Conservation (phyloP, 148 eudicot genomes). For the Persicaria tinctoria region DNA sequence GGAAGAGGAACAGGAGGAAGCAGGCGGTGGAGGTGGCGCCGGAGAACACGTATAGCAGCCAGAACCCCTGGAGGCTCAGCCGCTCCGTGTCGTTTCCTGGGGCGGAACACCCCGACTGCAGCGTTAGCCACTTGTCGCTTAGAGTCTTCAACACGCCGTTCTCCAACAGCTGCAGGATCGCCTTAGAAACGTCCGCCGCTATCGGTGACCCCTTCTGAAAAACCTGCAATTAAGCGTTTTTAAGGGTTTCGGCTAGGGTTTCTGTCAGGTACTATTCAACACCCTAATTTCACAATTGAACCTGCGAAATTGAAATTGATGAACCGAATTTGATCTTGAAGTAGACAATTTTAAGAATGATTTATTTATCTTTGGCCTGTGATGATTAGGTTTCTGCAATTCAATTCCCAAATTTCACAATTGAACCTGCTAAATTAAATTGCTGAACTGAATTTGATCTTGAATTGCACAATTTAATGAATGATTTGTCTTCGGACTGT, state of each 20-base stretch:
- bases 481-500: too few species aligned
- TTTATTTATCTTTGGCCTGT: too few species aligned
- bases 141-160: constrained; percentile 25
- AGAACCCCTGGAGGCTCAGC: constrained; percentile 23
- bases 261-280: too few species aligned
- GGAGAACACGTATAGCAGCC: constrained; percentile 27
- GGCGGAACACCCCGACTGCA: constrained; percentile 14
- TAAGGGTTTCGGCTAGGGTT: not conserved
- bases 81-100: constrained; percentile 15
- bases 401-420: not conserved
- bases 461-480: not conserved
- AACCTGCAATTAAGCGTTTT: too few species aligned
- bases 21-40: constrained; percentile 24
- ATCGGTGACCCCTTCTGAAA: constrained; percentile 40
- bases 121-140: constrained; percentile 27
- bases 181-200: constrained; percentile 31
- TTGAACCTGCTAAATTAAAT: not conserved
- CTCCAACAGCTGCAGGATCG: constrained; percentile 32
- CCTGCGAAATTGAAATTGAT: too few species aligned
- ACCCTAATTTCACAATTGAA: too few species aligned
- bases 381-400: not conserved
- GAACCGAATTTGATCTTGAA: too few species aligned
- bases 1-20: constrained; percentile 13
- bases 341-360: too few species aligned
- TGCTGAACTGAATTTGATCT: not conserved